Evolutionary conservation across 2,329 filamentous ascomycete genomes (phyloP), one percentile per base, ranked within the genome.

Genomic region (Verticillium klebahnii): DNA sequence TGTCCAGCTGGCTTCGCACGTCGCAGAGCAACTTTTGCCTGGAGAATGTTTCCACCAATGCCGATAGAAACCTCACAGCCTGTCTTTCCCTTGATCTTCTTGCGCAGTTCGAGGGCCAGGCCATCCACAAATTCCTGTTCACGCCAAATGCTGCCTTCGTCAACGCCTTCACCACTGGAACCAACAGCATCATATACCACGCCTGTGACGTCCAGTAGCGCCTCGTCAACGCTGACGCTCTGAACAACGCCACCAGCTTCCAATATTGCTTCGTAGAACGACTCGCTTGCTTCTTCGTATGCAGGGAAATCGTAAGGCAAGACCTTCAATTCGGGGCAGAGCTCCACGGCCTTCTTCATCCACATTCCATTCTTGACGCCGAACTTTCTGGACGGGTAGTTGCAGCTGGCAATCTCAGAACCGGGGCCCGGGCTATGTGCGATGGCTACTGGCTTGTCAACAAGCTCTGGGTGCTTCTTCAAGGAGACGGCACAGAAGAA

Each of bases 361-460:
- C 96, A 99, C 95, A 98, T 99, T 40, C 96, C 96, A 68, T 99
- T 99, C 72, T 93, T 97, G 60, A 99, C 83, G 1, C 94, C 94
- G 68, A 89, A 95, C 36, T 85, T 83, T 40, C 95, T 87, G 7
- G 96, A 95, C 23, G 90, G 88, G 72, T 99, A 99, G 70, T 99
- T 99, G 76, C 95, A 99, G 66, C 93, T 97, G 25, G 95, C 95
- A 69, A 99, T 98, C 72, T 99, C 95, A 0, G 94, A 97, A 0
- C 92, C 92, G 29, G 85, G 86, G 0, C 94, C 94, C 55, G 84
- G 85, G 5, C 94, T 90, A 71, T 99, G 95, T 4, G 95, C 94
- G 37, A 99, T 91, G 1, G 91, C 95, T 2, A 90, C 87, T 0
- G 96, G 95, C 70, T 93, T 94, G 58, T 91, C 88, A 45, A 82